Base-by-base conservation (phyloP, 306 rosid species). In the Gleditsia sinensis region DNA sequence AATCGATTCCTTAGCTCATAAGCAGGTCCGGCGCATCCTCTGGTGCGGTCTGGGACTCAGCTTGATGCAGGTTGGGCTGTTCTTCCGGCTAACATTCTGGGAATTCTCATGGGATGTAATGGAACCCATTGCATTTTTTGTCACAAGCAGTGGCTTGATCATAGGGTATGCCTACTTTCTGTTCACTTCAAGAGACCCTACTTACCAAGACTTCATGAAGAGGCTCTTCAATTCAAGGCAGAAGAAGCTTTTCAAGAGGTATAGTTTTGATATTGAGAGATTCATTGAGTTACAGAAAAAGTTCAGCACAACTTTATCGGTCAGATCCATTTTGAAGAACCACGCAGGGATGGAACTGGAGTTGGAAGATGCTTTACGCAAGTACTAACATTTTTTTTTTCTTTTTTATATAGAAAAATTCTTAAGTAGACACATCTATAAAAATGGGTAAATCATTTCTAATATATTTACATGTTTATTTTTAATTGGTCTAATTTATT, bases 101-200 rank as follows among this genome's bases (percentile, higher is more conserved):
- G 99, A 95, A 34, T 95, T 92, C 58, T 95, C 99, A 19, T 95
- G 99, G 99, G 99, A 95, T 62, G 90, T 95, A 21, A 91, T 95
- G 98, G 99, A 92, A 62, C 99, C 99, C 16, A 81, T 95, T 17
- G 87, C 99, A 21, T 95, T 86, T 78, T 95, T 92, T 62, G 72
- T 93, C 24, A 92, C 99, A 20, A 13, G 90, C 4, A 32, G 84
- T 21, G 91, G 98, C 74, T 67, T 95, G 67, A 88, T 93, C 33
- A 68, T 92, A n/a, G 92, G 99, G 45, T 95, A 95, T 85, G 88
- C 94, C 36, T 95, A 95, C 91, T 95, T 92, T 36, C 62, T 95
- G n/a, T 34, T 87, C 81, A 95, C 99, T 67, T 90, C 97, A 45
- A 88, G 99, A 62, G 99, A 92, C 85, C 99, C 97, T 20, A 86